Base-by-base conservation (phyloP, 75 land plant species). In the Isoetes taiwanensis region DNA sequence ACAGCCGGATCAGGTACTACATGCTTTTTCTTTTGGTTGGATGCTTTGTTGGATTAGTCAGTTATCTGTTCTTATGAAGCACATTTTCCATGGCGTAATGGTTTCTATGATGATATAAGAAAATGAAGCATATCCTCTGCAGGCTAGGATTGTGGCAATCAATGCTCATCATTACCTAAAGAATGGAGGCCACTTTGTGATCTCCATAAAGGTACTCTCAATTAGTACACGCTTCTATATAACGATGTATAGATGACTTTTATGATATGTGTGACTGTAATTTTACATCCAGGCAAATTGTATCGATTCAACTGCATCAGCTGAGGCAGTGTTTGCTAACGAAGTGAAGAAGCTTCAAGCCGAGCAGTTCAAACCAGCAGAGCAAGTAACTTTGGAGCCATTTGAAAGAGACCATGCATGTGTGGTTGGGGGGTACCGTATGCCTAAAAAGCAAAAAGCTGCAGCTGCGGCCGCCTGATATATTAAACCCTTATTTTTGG, bases 351-450 rank as follows among this genome's bases (percentile, higher is more conserved):
- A 67, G 70, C 42, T 80, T 28, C 81, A 80, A 34, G 66, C 62
- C 34, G 94, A 83, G n/a, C 78, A 83, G 62, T 87, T 87, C 66
- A 87, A 83, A 59, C 94, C 94, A 3, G 21, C 33, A 5, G 94
- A 87, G 69, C 94, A 83, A 43, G 88, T 87, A 17, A 87, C 94
- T 24, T 63, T 87, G 29, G 94, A 87, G 33, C 94, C 94, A 0
- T 87, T 78, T 58, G 94, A 87, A 70, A 66, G 94, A 32, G 94
- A 87, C 50, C 88, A 87, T 66, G 94, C 94, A 34, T 83, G 94
- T 73, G 94, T 87, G 41, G 88, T 87, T 20, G 94, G 94, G 41
- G 84, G 73, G 5, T 87, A 87, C 72, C 28, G 94, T 2, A 43
- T 80, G 68, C 81, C 88, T 11, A 87, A 83, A 73, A 87, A 86